Evolutionary conservation across 441 rosid genomes (phyloP), one percentile per base, ranked within the genome.

Genomic region (Pelargonium myrrhifolium): DNA sequence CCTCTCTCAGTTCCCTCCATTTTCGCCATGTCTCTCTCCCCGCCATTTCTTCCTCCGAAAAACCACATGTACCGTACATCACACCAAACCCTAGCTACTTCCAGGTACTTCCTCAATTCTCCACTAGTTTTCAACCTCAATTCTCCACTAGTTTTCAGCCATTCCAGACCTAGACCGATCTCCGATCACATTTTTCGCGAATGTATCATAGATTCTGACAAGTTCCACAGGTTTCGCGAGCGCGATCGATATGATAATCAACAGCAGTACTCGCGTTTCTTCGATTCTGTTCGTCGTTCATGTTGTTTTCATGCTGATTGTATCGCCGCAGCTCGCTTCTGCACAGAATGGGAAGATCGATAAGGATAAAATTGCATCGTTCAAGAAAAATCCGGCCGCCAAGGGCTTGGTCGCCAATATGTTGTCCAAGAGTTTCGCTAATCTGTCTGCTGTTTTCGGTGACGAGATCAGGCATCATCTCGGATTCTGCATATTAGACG

Each of bases 401-500:
- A 74, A 76, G 51, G 72, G 84, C 72, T 63, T 85, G 6, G 71
- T 83, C 39, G 71, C 85, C 18, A 76, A 83, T 67, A 66, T 83
- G 59, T 43, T 86, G n/a, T 78, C 47, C 65, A 78, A 68, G 11
- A 84, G 79, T 70, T 70, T 93, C 65, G 71, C 87, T 1, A 89
- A 88, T 74, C 74, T 83, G 68, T 84, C 95, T 26, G 47, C 75
- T 58, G 66, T 81, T 40, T 85, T 90, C 81, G 84, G 84, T 51
- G 74, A 58, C 39, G 96, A 93, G 24, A 79, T 93, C 55, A 40
- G 69, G 59, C 71, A 85, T 69, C 65, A 90, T 37, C 84, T 87
- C 43, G 90, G 84, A 31, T 90, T 93, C 83, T 93, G 98, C 89
- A 84, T 93, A 26, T 76, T 84, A 65, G 89, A 93, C 86, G 82